phyloP scores from a whole-genome alignment of 2,329 filamentous ascomycete species.

The Aspergillus flavus region DNA sequence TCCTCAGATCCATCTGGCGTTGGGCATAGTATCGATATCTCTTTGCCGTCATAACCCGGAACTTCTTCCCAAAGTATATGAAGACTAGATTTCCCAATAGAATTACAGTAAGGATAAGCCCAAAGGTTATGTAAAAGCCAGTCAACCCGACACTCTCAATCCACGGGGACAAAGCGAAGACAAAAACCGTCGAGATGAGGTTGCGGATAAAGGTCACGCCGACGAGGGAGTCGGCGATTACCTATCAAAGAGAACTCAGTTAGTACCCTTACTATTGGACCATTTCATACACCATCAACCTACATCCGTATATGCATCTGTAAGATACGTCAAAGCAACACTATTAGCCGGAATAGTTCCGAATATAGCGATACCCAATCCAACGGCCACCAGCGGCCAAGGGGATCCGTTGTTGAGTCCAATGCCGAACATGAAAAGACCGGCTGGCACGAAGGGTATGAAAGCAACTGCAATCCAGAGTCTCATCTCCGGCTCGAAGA shows the following conservation, averaged over 20 bases:
- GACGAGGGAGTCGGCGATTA: constrained; percentile 52
- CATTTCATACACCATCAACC: no score
- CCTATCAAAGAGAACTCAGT: constrained; percentile 28
- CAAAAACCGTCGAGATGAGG: constrained; percentile 45
- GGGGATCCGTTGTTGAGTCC: constrained; percentile 30
- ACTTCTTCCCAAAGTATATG: not conserved
- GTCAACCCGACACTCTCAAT: not conserved
- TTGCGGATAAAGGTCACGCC: constrained; percentile 51
- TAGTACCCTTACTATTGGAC: not conserved
- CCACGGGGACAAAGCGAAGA: constrained; percentile 51
- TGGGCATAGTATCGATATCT: not conserved
- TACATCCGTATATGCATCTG: not conserved
- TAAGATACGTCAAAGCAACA: not conserved
- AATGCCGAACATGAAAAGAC: constrained; percentile 38
- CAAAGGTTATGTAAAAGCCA: not conserved
- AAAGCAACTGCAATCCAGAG: constrained; percentile 34
- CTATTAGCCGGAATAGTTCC: not conserved
- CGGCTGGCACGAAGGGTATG: constrained; percentile 36
- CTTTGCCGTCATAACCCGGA: not conserved
- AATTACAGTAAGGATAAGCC: not conserved
- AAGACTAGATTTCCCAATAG: not conserved
- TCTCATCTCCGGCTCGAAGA: constrained; percentile 50
- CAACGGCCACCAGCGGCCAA: not conserved
- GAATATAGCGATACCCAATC: not conserved
- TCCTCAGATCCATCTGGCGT: not conserved